Percentiles rank a stretch among this genome's conserved stretches.
These are phyloP conservation scores for Castanospermum australe DNA, from an alignment of 306 rosid genomes.

Conservation along the genomic window DNA sequence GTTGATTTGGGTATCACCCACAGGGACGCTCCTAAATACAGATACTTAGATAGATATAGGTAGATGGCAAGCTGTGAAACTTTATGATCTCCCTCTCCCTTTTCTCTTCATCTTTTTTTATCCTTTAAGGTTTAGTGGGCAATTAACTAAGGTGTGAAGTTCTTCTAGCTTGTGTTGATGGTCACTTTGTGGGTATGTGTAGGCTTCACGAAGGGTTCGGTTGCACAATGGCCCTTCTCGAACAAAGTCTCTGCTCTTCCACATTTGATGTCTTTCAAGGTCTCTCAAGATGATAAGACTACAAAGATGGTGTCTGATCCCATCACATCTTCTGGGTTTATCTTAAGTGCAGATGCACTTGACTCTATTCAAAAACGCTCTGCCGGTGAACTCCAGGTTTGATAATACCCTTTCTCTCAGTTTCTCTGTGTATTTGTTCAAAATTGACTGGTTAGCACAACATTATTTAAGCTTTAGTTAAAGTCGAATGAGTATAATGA, in stretches of 20 bases:
- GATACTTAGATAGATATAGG: neutral
- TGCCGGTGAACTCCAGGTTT: conserved; percentile 59
- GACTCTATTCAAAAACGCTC: conserved; percentile 31
- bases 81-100: neutral
- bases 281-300: conserved; percentile 57
- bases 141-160: neutral
- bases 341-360: conserved; percentile 44
- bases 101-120: neutral
- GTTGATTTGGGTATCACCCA: conserved; percentile 16
- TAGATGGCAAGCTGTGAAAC: neutral
- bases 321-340: conserved; percentile 33
- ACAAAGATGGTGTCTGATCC: conserved; percentile 43
- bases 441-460: neutral
- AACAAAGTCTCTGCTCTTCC: conserved; percentile 65
- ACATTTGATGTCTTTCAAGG: conserved; percentile 61
- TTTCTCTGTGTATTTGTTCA: neutral
- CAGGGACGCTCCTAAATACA: neutral
- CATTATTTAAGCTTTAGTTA: neutral
- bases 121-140: neutral
- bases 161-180: conserved; percentile 11
- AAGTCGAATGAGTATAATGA: neutral
- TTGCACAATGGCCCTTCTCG: conserved; percentile 60
- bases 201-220: conserved; percentile 47
- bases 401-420: neutral
- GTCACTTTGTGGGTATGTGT: conserved; percentile 23